Evolutionary conservation across 2,329 filamentous ascomycete species (phyloP).

Genomic region (Pseudogymnoascus sp.): DNA sequence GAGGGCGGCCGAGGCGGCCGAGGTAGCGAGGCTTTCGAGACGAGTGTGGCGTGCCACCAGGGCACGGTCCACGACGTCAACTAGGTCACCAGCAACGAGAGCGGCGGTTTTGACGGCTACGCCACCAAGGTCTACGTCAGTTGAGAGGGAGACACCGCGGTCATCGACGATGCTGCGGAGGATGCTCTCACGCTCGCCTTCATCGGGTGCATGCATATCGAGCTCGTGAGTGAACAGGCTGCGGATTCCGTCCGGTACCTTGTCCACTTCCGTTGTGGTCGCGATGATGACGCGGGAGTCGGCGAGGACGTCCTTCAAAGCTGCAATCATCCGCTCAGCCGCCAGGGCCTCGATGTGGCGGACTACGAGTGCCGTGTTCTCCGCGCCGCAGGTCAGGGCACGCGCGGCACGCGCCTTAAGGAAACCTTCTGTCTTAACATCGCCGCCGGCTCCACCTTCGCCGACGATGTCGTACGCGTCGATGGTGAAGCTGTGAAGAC

Average conservation of each 20-base stretch:
- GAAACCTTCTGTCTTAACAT: conserved; percentile 91
- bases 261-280: conserved; percentile 91
- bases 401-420: conserved; percentile 81
- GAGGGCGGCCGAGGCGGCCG: conserved; percentile 21
- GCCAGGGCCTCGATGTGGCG: conserved; percentile 86
- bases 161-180: conserved; percentile 71
- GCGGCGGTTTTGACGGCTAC: conserved; percentile 94
- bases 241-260: conserved; percentile 82
- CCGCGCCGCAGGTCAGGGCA: conserved; percentile 78
- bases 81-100: conserved; percentile 85
- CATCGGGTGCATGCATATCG: conserved; percentile 87
- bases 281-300: conserved; percentile 79
- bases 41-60: conserved; percentile 69
- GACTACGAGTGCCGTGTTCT: conserved; percentile 78
- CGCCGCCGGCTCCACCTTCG: conserved; percentile 80
- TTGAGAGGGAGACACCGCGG: conserved; percentile 67
- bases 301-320: conserved; percentile 76
- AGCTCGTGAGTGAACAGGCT: conserved; percentile 93
- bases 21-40: conserved; percentile 62
- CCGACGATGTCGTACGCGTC: conserved; percentile 91
- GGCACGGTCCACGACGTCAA: conserved; percentile 90
- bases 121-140: conserved; percentile 74
- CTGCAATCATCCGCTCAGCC: conserved; percentile 80
- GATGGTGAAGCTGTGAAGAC: conserved; percentile 80
- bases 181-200: conserved; percentile 84